These are phyloP conservation scores for Elongisporangium anandrum DNA, from an alignment of 352 stramenopile species.

Conservation along the genomic window DNA sequence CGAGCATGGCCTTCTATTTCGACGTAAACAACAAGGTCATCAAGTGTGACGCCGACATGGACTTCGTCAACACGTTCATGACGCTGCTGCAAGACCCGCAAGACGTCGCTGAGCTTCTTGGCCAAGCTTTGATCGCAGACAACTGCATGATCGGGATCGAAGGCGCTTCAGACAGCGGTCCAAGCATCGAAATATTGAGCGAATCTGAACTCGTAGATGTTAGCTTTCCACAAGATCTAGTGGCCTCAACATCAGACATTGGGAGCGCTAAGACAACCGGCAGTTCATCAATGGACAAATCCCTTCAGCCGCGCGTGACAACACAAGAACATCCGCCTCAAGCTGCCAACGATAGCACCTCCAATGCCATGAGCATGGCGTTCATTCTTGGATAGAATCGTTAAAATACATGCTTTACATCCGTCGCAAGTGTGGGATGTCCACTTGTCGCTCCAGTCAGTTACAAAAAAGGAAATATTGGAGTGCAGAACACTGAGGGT, in stretches of 20 bases:
- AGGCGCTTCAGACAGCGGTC: neutral
- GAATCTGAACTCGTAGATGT: neutral
- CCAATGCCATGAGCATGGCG: neutral
- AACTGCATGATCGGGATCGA: slow-evolving; percentile 10
- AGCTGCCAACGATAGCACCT: neutral
- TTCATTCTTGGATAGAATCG: neutral
- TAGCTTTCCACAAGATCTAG: neutral
- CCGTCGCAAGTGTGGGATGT: too few relatives aligned
- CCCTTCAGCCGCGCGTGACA: neutral
- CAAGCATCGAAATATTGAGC: neutral
- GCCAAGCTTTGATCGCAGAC: slow-evolving; percentile 11
- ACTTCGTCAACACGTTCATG: slow-evolving; percentile 15
- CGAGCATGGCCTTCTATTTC: slow-evolving; percentile 13
- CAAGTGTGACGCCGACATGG: slow-evolving; percentile 16
- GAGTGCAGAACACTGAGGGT: too few relatives aligned
- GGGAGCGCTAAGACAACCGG: too few relatives aligned
- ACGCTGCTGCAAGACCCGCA: slow-evolving; percentile 10
- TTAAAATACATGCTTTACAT: too few relatives aligned
- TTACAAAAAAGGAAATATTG: too few relatives aligned
- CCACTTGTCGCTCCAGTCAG: too few relatives aligned
- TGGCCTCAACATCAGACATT: neutral
- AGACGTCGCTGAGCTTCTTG: slow-evolving; percentile 11
- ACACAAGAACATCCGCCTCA: too few relatives aligned
- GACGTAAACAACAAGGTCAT: slow-evolving; percentile 10
- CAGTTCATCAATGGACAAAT: neutral